phyloP scores from a whole-genome alignment of 352 stramenopile species.

The Pythium pectinolyticum region DNA sequence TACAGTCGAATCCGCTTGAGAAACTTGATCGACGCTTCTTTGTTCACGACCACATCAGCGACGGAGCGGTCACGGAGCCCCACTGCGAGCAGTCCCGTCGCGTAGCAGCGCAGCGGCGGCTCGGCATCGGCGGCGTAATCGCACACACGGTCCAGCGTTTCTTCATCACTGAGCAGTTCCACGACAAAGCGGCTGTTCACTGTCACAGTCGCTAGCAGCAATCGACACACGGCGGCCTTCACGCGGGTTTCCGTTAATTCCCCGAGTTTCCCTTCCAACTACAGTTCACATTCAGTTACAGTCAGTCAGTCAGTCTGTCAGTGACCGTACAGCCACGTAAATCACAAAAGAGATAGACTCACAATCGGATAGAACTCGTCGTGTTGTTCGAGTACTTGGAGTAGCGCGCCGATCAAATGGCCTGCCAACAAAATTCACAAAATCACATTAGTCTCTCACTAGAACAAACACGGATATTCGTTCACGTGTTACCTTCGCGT shows the following conservation, averaged over 20 bases:
- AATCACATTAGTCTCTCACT: neutral
- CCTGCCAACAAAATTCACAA: constrained; percentile 29
- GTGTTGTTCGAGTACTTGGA: constrained; percentile 78
- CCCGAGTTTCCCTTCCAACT: constrained; percentile 70
- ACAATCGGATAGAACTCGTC: constrained; percentile 85
- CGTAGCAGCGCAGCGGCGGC: constrained; percentile 67
- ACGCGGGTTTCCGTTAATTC: constrained; percentile 58
- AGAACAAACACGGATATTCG: constrained; percentile 5
- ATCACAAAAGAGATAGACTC: constrained; percentile 5
- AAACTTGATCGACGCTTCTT: constrained; percentile 69
- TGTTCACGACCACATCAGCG: constrained; percentile 82
- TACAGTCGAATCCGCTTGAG: constrained; percentile 74
- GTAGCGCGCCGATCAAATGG: constrained; percentile 75
- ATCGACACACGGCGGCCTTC: constrained; percentile 65
- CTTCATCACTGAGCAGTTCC: constrained; percentile 73
- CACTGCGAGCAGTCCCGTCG: constrained; percentile 71
- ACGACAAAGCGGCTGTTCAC: constrained; percentile 77
- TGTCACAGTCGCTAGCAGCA: constrained; percentile 74
- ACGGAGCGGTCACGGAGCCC: constrained; percentile 77
- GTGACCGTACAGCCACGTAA: constrained; percentile 1
- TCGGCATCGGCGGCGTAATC: constrained; percentile 61
- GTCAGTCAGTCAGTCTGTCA: neutral
- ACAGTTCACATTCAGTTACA: neutral
- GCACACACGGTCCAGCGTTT: constrained; percentile 73
- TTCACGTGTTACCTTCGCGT: constrained; percentile 64